A percentile compares a stretch with the other conserved stretches of the same genome.
phyloP scores from a whole-genome alignment of 202 grass and related monocot genomes.

The Panicum hallii region DNA sequence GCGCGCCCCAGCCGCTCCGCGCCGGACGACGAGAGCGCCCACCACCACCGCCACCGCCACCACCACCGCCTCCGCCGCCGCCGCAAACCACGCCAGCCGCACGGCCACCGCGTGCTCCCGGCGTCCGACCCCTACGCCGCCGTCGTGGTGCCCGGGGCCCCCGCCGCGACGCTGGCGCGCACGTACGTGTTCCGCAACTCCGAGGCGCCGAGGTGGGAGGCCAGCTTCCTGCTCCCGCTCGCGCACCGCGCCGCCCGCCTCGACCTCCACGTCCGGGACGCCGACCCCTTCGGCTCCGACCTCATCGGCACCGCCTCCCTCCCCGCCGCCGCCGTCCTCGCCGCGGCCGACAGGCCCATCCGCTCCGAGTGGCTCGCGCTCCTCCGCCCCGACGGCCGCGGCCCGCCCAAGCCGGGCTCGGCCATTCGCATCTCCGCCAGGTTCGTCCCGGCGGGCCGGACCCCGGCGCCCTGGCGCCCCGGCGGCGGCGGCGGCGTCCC shows the following conservation, averaged over 20 bases:
- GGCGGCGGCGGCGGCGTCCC: slow-evolving; percentile 35
- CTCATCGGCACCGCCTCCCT: slow-evolving; percentile 66
- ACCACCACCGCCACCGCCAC: neutral
- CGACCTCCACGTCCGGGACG: slow-evolving; percentile 67
- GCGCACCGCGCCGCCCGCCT: slow-evolving; percentile 59
- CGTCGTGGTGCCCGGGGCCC: slow-evolving; percentile 37
- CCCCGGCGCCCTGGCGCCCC: neutral
- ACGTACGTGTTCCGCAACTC: slow-evolving; percentile 74
- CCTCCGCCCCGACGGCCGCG: slow-evolving; percentile 41
- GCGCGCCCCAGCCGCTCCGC: neutral
- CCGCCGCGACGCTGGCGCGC: slow-evolving; percentile 57
- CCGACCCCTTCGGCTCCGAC: slow-evolving; percentile 74
- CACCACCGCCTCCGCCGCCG: neutral
- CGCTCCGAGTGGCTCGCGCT: slow-evolving; percentile 31
- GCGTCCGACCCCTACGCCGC: slow-evolving; percentile 77
- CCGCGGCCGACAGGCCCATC: neutral
- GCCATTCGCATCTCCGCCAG: slow-evolving; percentile 43
- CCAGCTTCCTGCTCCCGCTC: slow-evolving; percentile 56
- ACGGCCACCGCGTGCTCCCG: slow-evolving; percentile 29
- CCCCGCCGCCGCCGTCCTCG: slow-evolving; percentile 29
- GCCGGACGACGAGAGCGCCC: neutral
- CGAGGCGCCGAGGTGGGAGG: slow-evolving; percentile 55
- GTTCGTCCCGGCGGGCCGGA: slow-evolving; percentile 35
- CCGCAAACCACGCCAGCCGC: neutral
- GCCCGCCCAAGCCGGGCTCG: slow-evolving; percentile 20